Conservation (phyloP, 257 asterid species). For the Prunella vulgaris region DNA sequence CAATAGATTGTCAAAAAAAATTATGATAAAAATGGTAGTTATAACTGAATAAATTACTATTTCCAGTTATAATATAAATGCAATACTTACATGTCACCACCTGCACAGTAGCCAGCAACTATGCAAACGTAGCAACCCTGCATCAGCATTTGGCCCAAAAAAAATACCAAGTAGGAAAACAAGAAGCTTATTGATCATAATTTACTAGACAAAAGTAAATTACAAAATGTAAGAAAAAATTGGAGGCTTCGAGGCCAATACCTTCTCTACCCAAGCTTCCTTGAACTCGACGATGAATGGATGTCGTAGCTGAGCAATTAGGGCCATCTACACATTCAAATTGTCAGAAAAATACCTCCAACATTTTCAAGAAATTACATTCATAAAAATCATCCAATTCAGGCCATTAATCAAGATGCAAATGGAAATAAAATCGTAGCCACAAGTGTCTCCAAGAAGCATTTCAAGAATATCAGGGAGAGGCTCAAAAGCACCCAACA, state of each 20-base stretch:
- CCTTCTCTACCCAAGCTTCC: slow-evolving; percentile 99
- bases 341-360: slow-evolving; percentile 10
- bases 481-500: background rate
- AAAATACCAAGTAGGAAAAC: background rate
- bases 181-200: too few relatives aligned
- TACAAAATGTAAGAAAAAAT: too few relatives aligned
- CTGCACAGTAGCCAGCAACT: slow-evolving; percentile 92
- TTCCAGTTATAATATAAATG: background rate
- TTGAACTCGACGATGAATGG: slow-evolving; percentile 89
- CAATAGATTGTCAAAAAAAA: slow-evolving; percentile 3
- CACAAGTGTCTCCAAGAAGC: background rate
- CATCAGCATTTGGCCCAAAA: slow-evolving; percentile 19
- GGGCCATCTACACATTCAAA: slow-evolving; percentile 73
- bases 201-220: background rate
- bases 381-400: background rate
- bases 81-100: slow-evolving; percentile 93
- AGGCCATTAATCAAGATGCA: slow-evolving; percentile 1
- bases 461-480: background rate
- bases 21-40: background rate
- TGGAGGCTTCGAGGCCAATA: slow-evolving; percentile 11
- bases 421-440: background rate
- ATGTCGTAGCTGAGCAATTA: slow-evolving; percentile 77
- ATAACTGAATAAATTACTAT: background rate
- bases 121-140: slow-evolving; percentile 99
- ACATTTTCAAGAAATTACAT: slow-evolving; percentile 1